Base-by-base conservation (phyloP, 345 rosid species). In the Gossypium longicalyx region DNA sequence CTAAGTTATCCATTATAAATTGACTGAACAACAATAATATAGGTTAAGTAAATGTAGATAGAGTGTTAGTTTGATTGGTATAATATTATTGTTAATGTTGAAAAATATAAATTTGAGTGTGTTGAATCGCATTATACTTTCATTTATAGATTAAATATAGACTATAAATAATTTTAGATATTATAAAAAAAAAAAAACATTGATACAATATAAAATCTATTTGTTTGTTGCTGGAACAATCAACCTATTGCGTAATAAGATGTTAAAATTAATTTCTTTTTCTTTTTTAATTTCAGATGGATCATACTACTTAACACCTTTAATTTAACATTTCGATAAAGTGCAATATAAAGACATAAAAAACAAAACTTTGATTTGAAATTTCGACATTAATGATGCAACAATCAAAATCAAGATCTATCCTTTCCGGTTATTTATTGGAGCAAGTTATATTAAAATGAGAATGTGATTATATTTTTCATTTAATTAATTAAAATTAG, bases 101-200 rank as follows among this genome's bases (percentile, higher is more conserved):
- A 27, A 27, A 0, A 1, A 25, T 25, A 0, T 25, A 0, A 2
- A 25, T 25, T 27, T 2, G 0, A 27, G 3, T 27, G 3, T 2
- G 0, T 25, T 25, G 27, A 25, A 25, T 0, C 2, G 2, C 2
- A 25, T 27, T 27, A 27, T 27, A 27, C 0, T 27, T 27, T 0
- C 0, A 27, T 0, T 27, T 27, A 27, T 27, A 2, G 0, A 27
- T 27, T 0, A 2, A 0, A 27, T 27, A 2, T 2, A 27, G 3
- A 2, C 0, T 27, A 27, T 27, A 27, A 27, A 27, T 27, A 27
- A 27, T 27, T 27, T 27, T 27, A 27, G 2, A 27, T 2, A 27
- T 27, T 27, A 2, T 27, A 27, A 27, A 27, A 27, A 2, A 23
- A 2, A 2, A 25, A 27, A 27, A 27, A 27, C 29, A 27, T 27